These are phyloP conservation scores for Trypanosomatidae sp. DNA, from an alignment of 208 protist genomes.

Conservation along the genomic window DNA sequence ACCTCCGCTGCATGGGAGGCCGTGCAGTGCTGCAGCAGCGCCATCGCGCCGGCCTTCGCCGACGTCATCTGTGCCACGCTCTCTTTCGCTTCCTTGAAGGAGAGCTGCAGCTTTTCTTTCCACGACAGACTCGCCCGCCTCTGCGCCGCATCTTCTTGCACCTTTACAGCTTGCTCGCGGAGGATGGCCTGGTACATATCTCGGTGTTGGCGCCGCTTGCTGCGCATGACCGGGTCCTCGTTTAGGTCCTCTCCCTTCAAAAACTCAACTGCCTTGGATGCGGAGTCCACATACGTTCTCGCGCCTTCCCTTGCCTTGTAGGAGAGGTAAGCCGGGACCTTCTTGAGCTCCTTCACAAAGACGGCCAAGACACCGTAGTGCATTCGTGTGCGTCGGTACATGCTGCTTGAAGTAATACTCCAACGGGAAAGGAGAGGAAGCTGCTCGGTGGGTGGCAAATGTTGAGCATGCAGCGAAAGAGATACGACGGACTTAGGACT, in stretches of 20 bases:
- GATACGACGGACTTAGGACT: neutral
- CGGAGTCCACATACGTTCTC: conserved; percentile 35
- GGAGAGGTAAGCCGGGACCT: conserved; percentile 42
- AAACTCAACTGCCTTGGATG: conserved; percentile 38
- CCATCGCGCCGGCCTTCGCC: conserved; percentile 65
- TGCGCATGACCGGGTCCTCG: conserved; percentile 35
- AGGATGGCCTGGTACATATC: conserved; percentile 67
- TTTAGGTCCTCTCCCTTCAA: conserved; percentile 46
- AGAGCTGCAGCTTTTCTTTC: conserved; percentile 34
- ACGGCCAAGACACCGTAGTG: conserved; percentile 37
- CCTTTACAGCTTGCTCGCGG: conserved; percentile 33
- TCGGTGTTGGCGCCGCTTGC: conserved; percentile 56
- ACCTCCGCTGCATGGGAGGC: conserved; percentile 86
- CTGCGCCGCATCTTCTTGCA: conserved; percentile 6
- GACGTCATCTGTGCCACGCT: conserved; percentile 52
- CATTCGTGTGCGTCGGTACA: conserved; percentile 34
- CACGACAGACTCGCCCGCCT: conserved; percentile 4
- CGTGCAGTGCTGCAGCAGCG: conserved; percentile 83
- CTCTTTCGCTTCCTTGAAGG: conserved; percentile 20
- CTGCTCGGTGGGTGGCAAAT: neutral
- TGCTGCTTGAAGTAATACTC: conserved; percentile 5
- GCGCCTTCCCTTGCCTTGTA: conserved; percentile 25
- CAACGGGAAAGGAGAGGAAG: neutral
- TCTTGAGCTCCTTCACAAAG: conserved; percentile 46
- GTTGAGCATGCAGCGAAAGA: neutral